These are phyloP conservation scores for Moricandia moricandioides DNA, from an alignment of 345 rosid species.

Conservation along the genomic window DNA sequence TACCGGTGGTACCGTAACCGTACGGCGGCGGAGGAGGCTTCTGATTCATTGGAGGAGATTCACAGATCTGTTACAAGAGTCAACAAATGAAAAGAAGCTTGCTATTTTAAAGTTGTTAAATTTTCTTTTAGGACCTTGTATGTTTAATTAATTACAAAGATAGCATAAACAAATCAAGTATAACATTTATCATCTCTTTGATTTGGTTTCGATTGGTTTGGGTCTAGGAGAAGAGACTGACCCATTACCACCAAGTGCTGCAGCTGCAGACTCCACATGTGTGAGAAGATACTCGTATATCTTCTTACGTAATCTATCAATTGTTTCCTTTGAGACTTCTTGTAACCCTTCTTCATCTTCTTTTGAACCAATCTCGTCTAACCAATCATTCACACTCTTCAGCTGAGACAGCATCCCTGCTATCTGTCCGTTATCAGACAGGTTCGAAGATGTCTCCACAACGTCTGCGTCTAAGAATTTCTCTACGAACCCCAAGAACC, in stretches of 20 bases:
- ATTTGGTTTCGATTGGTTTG: slow-evolving; percentile 45
- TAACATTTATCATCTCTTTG: slow-evolving; percentile 36
- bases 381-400: slow-evolving; percentile 94
- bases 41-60: slow-evolving; percentile 23
- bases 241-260: slow-evolving; percentile 71
- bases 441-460: slow-evolving; percentile 43
- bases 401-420: slow-evolving; percentile 92
- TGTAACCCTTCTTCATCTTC: slow-evolving; percentile 57
- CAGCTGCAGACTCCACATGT: slow-evolving; percentile 93
- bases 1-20: slow-evolving; percentile 38
- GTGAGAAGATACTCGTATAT: slow-evolving; percentile 85
- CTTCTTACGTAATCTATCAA: slow-evolving; percentile 75
- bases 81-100: background rate
- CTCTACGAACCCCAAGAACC: slow-evolving; percentile 92
- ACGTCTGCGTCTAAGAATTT: slow-evolving; percentile 81
- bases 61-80: slow-evolving; percentile 24
- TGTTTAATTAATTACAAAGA: slow-evolving; percentile 6
- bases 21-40: slow-evolving; percentile 39
- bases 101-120: background rate
- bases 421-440: slow-evolving; percentile 76
- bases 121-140: slow-evolving; percentile 21
- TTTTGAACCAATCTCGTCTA: slow-evolving; percentile 68
- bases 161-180: background rate
- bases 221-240: slow-evolving; percentile 50
- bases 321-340: slow-evolving; percentile 56